These are phyloP conservation scores for Bisporella sp. DNA, from an alignment of 2,329 filamentous ascomycete genomes.

Conservation along the genomic window DNA sequence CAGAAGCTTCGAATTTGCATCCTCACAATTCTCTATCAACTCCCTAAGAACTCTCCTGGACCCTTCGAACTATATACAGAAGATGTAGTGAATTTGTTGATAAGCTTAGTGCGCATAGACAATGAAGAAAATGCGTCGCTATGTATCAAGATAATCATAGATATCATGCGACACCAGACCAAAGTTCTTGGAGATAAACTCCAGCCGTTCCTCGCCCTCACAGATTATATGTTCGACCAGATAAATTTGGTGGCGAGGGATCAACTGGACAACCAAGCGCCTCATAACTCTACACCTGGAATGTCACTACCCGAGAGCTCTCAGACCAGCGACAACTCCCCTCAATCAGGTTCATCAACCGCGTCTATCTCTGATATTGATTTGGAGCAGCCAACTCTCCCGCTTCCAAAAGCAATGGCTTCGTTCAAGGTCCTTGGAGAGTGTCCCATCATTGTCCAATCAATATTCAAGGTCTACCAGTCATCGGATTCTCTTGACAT, in stretches of 20 bases:
- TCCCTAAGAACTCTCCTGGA: conserved; percentile 68
- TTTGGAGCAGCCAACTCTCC: conserved; percentile 68
- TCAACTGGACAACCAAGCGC: conserved; percentile 75
- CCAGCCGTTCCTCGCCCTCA: conserved; percentile 81
- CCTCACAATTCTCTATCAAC: conserved; percentile 86
- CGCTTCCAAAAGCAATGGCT: conserved; percentile 93
- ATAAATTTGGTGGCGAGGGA: conserved; percentile 96
- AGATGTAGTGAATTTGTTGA: conserved; percentile 83
- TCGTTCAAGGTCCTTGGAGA: conserved; percentile 98
- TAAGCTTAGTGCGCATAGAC: conserved; percentile 79
- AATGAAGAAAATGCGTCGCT: conserved; percentile 99
- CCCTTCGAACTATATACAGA: conserved; percentile 81
- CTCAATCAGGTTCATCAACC: conserved; percentile 81
- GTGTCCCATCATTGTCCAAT: conserved; percentile 97
- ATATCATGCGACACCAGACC: conserved; percentile 87
- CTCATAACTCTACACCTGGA: conserved; percentile 43
- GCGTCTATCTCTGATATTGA: conserved; percentile 79
- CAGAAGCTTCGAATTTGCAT: conserved; percentile 87
- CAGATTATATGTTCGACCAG: conserved; percentile 90
- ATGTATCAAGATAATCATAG: conserved; percentile 96
- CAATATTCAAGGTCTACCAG: conserved; percentile 91
- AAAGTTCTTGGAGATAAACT: conserved; percentile 77
- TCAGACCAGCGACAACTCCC: conserved; percentile 69
- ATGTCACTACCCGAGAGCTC: conserved; percentile 61
- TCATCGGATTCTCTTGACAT: conserved; percentile 75